Conservation (phyloP, 129 eudicot genomes). For the Mikania micrantha region DNA sequence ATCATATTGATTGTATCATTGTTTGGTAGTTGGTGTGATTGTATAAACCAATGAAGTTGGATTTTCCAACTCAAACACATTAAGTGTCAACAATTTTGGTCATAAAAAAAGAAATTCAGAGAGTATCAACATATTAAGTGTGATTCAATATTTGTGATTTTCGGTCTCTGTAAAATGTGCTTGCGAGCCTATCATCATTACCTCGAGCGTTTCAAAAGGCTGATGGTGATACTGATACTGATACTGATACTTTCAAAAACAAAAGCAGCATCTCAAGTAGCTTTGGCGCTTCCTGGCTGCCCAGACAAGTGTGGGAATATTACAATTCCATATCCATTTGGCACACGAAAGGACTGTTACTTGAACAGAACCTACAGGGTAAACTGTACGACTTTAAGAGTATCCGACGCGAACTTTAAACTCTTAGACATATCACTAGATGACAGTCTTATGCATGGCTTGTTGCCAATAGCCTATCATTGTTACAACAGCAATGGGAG, state of each 20-base stretch:
- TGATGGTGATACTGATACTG: neutral
- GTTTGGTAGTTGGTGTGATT: neutral
- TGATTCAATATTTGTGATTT: too few relatives aligned
- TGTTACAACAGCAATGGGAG: conserved; percentile 10
- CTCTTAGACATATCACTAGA: conserved; percentile 1
- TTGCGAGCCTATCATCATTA: too few relatives aligned
- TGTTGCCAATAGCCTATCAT: conserved; percentile 7
- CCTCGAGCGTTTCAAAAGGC: neutral
- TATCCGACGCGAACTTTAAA: neutral
- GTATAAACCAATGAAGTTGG: neutral
- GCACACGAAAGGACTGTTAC: conserved; percentile 10
- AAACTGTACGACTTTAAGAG: neutral
- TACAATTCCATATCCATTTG: conserved; percentile 25
- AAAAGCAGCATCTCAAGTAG: neutral
- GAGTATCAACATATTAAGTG: too few relatives aligned
- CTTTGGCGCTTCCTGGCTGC: conserved; percentile 14
- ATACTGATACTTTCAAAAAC: conserved; percentile 13
- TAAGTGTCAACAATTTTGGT: too few relatives aligned
- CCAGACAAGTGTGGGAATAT: conserved; percentile 21
- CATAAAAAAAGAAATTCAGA: too few relatives aligned
- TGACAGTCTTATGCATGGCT: conserved; percentile 5
- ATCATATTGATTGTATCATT: neutral
- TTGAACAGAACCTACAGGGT: conserved; percentile 1
- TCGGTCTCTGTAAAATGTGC: too few relatives aligned
- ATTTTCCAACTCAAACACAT: too few relatives aligned